A percentile compares a stretch with the other conserved stretches of the same genome.
Evolutionary conservation across 768 basidiomycete species (phyloP).

Genomic region (Rhizopogon rudus): DNA sequence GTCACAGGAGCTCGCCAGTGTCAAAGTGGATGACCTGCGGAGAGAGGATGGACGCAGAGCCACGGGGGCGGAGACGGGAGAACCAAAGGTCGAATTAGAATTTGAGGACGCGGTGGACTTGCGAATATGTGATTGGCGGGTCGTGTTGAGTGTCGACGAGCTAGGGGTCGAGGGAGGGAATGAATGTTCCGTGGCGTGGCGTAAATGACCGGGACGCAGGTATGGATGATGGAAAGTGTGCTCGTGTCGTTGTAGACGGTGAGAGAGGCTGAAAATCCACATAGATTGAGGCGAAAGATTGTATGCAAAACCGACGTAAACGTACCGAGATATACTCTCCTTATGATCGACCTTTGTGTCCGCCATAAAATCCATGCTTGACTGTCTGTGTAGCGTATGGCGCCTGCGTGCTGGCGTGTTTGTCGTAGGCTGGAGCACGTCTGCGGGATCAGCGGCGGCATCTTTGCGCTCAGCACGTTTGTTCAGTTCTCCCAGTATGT

Average conservation of each 20-base stretch:
- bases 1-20: slow-evolving; percentile 19
- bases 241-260: slow-evolving; percentile 1
- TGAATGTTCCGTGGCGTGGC: not conserved
- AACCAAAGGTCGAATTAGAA: slow-evolving; percentile 29
- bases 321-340: slow-evolving; percentile 60
- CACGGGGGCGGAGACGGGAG: slow-evolving; percentile 32
- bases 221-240: slow-evolving; percentile 1
- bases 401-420: slow-evolving; percentile 45
- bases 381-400: slow-evolving; percentile 67
- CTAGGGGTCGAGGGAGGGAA: not conserved
- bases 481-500: not conserved
- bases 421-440: slow-evolving; percentile 42
- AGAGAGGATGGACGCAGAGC: slow-evolving; percentile 40
- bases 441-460: slow-evolving; percentile 26
- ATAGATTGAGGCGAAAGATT: slow-evolving; percentile 4
- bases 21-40: slow-evolving; percentile 31
- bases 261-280: not conserved
- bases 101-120: slow-evolving; percentile 26
- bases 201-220: not conserved
- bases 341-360: slow-evolving; percentile 36
- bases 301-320: slow-evolving; percentile 5
- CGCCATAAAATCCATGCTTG: slow-evolving; percentile 84
- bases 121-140: slow-evolving; percentile 9
- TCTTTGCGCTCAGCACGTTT: slow-evolving; percentile 4
- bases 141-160: not conserved